phyloP scores from a whole-genome alignment of 257 asterid species.

The Capsicum baccatum region DNA sequence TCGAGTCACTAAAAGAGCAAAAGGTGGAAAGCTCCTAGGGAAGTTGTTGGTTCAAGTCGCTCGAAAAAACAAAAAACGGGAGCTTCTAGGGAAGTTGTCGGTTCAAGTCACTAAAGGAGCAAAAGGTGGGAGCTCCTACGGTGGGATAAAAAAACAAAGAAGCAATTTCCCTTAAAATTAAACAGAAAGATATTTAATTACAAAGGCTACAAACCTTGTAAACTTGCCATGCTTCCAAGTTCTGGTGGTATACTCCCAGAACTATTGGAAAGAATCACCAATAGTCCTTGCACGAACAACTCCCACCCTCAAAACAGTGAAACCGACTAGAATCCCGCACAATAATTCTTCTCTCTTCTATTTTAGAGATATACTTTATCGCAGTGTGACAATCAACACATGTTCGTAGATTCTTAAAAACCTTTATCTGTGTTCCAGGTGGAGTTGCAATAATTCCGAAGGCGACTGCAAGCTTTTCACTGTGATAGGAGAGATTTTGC shows the following conservation, averaged over 20 bases:
- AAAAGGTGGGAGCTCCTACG: too few species aligned
- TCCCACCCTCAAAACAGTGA: conserved; percentile 67
- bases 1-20: too few species aligned
- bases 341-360: conserved; percentile 58
- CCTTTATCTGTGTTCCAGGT: conserved; percentile 57
- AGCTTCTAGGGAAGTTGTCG: too few species aligned
- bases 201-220: conserved; percentile 63
- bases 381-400: conserved; percentile 83
- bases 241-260: conserved; percentile 65
- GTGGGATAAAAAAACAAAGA: background rate
- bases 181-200: background rate
- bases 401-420: conserved; percentile 79
- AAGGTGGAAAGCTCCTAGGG: too few species aligned
- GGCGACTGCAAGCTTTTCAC: conserved; percentile 80
- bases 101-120: too few species aligned
- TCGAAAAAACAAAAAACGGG: too few species aligned
- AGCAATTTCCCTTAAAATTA: too few species aligned
- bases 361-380: conserved; percentile 65
- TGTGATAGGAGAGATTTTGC: conserved; percentile 60
- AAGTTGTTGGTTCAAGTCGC: too few species aligned
- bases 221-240: conserved; percentile 78
- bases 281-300: conserved; percentile 65
- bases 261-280: conserved; percentile 35
- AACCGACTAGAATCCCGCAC: conserved; percentile 70
- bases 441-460: conserved; percentile 65